Percentiles rank a stretch among this genome's conserved stretches.
phyloP scores from a whole-genome alignment of 257 asterid species.

The Solanum corneliomulleri region DNA sequence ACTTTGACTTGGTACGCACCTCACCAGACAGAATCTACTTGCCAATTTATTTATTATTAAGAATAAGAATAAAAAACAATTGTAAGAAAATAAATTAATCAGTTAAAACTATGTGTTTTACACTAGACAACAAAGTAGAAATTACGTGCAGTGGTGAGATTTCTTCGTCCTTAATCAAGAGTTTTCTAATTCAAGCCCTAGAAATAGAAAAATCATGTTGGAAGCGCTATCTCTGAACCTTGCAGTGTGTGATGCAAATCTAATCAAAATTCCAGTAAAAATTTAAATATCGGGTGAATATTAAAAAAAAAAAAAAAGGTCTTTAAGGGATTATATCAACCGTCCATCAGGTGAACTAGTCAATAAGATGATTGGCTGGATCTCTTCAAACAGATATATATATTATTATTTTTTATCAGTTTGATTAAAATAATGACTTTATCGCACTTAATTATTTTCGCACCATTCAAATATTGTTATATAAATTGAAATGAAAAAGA shows the following conservation, averaged over 20 bases:
- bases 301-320: not conserved
- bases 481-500: not conserved
- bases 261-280: no score
- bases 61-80: not conserved
- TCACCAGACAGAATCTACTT: not conserved
- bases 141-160: fast-evolving
- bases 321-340: not conserved
- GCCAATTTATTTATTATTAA: not conserved
- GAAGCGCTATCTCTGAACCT: no score
- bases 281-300: no score
- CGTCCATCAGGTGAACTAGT: not conserved
- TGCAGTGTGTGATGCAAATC: no score
- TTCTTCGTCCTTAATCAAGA: no score
- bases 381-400: not conserved
- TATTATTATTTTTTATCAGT: not conserved
- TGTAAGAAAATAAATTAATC: not conserved
- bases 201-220: no score
- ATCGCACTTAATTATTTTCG: no score
- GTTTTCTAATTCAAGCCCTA: no score
- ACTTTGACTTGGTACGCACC: not conserved
- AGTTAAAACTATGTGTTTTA: no score
- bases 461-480: not conserved
- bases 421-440: not conserved
- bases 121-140: no score
- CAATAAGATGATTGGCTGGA: not conserved